Evolutionary conservation across 2,329 filamentous ascomycete species (phyloP), one percentile per base, ranked within the genome.

Genomic region (Helicocarpus griseus): DNA sequence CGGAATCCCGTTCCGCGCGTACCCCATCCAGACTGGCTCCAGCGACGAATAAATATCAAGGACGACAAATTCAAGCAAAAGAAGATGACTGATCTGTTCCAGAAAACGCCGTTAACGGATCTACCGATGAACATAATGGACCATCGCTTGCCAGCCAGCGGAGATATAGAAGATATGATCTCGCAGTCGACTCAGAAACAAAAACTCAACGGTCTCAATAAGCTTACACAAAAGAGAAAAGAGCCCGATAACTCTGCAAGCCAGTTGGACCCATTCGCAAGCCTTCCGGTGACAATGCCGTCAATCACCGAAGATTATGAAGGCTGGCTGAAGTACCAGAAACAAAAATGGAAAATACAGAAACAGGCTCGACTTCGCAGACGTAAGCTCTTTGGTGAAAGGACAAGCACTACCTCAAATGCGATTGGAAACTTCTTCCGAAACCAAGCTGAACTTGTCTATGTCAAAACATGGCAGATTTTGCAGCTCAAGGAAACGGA

Each of bases 21-120:
- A 11, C 78, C 87, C 5, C 94, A 98, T 70, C 93, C 93, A 0
- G 94, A 98, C 50, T 99, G 93, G 93, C 78, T 99, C 31, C 89
- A 96, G 62, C 82, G 89, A 53, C 80, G 91, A 49, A 96, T 98
- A 69, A 88, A 93, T 59, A 85, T 86, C 67, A 97, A 96, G 68
- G 93, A 98, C 52, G 93, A 99, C 71, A 90, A 86, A 65, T 85
- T 97, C 77, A 95, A 98, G 74, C 93, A 99, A 72, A 95, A 90
- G 73, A 98, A 98, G 72, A 86, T 99, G 75, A 98, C 91, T 0
- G 93, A 97, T 63, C 75, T 95, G 60, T 95, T 98, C 63, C 76
- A 69, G 17, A 74, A 73, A 57, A 65, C 63, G 77, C 86, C 88
- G 0, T 68, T 95, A 22, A 80, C 82, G 11, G 87, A 91, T 58